phyloP scores from a whole-genome alignment of 306 rosid species.

The Sechiopsis laciniata region DNA sequence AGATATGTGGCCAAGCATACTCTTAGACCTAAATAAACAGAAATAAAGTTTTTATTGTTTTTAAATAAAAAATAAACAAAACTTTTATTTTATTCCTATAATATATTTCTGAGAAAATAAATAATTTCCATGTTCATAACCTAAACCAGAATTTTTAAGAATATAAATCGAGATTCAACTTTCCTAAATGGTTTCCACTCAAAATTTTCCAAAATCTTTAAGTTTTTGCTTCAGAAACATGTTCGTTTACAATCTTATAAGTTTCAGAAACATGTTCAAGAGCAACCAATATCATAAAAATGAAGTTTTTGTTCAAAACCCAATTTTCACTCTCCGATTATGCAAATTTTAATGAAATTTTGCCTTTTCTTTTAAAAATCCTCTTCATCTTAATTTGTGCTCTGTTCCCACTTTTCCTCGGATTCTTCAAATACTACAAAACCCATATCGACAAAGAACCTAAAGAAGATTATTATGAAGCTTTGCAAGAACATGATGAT shows the following conservation, averaged over 20 bases:
- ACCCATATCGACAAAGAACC: constrained; percentile 10
- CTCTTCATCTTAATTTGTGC: background rate
- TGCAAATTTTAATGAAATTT: background rate
- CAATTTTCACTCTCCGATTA: background rate
- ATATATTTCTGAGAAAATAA: background rate
- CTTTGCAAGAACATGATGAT: constrained; percentile 9
- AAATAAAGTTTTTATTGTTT: too few species aligned
- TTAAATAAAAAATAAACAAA: background rate
- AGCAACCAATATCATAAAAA: background rate
- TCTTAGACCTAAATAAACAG: background rate
- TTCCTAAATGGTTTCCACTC: background rate
- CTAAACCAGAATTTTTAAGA: background rate
- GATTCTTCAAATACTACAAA: background rate
- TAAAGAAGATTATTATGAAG: constrained; percentile 17
- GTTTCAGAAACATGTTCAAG: background rate
- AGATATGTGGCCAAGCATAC: background rate
- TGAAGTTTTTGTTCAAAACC: background rate
- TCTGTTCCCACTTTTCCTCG: background rate
- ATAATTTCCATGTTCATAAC: constrained; percentile 11
- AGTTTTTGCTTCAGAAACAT: background rate
- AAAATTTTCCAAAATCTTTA: background rate
- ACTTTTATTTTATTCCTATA: background rate
- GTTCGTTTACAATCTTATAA: background rate
- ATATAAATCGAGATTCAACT: background rate
- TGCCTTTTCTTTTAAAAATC: background rate